phyloP scores from a whole-genome alignment of 2,329 filamentous ascomycete species.

The Coniella vitis region DNA sequence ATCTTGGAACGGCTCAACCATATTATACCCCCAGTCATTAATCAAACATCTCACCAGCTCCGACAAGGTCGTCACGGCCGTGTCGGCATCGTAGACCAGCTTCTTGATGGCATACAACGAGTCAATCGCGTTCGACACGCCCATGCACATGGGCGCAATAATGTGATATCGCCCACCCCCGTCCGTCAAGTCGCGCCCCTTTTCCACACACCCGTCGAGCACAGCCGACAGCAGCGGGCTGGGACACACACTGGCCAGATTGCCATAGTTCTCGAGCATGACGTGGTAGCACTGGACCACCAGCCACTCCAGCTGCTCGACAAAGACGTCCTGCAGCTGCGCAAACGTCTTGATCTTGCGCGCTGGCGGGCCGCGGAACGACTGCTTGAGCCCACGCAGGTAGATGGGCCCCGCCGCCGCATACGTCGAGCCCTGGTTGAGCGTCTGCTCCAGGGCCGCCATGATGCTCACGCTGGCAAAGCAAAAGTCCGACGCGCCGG shows the following conservation, averaged over 20 bases:
- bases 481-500: background rate
- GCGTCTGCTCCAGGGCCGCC: constrained; percentile 1
- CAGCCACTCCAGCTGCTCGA: constrained; percentile 7
- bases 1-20: constrained; percentile 13
- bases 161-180: constrained; percentile 5
- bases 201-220: constrained; percentile 7
- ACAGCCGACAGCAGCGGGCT: constrained; percentile 8
- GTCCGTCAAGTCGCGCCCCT: constrained; percentile 7
- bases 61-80: constrained; percentile 3
- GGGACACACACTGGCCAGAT: constrained; percentile 5
- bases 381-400: constrained; percentile 7
- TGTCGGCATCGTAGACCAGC: constrained; percentile 5
- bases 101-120: constrained; percentile 14
- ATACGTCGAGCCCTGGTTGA: constrained; percentile 5
- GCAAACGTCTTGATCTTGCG: constrained; percentile 2
- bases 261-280: constrained; percentile 7
- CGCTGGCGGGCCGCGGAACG: constrained; percentile 5
- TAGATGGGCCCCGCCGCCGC: constrained; percentile 3
- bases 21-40: constrained; percentile 11
- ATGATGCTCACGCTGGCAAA: background rate
- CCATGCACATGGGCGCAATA: constrained; percentile 5
- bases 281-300: constrained; percentile 6
- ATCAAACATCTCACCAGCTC: constrained; percentile 5
- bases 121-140: constrained; percentile 9
- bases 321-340: constrained; percentile 4